A percentile compares a stretch with the other conserved stretches of the same genome.
Conservation (phyloP, 192 early-diverging fungal species). For the Oehlia diaphana region DNA sequence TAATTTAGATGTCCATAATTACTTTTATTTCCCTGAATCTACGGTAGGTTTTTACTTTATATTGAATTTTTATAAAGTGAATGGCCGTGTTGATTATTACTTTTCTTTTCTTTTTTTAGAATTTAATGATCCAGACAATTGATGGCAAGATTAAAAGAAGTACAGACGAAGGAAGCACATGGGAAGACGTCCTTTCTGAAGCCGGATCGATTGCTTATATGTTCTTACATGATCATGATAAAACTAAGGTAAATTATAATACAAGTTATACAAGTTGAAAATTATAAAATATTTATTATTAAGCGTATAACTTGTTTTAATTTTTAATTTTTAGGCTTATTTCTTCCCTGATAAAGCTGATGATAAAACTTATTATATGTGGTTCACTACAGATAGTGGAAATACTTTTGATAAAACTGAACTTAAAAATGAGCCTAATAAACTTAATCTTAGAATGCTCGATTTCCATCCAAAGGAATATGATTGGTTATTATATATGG, state of each 20-base stretch:
- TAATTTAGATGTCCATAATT: conserved; percentile 52
- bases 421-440: conserved; percentile 65
- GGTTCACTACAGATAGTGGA: conserved; percentile 61
- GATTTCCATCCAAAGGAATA: conserved; percentile 87
- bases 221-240: conserved; percentile 69
- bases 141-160: conserved; percentile 67
- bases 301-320: background rate
- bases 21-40: conserved; percentile 70
- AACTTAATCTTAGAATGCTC: conserved; percentile 64
- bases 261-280: background rate
- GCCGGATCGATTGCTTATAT: conserved; percentile 56
- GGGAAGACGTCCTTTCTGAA: conserved; percentile 57
- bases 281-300: background rate
- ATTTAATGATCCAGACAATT: conserved; percentile 57
- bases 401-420: conserved; percentile 45
- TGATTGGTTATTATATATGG: conserved; percentile 88
- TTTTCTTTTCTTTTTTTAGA: background rate
- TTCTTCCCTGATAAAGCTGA: conserved; percentile 52
- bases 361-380: conserved; percentile 28
- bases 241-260: conserved; percentile 46
- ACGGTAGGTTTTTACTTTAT: conserved; percentile 27
- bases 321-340: conserved; percentile 39
- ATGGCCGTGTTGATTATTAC: background rate
- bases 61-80: background rate
- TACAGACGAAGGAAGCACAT: conserved; percentile 73